A percentile compares a stretch with the other conserved stretches of the same genome.
Conservation (phyloP, 176 grass and related monocot genomes). For the Aegilops longissima region DNA sequence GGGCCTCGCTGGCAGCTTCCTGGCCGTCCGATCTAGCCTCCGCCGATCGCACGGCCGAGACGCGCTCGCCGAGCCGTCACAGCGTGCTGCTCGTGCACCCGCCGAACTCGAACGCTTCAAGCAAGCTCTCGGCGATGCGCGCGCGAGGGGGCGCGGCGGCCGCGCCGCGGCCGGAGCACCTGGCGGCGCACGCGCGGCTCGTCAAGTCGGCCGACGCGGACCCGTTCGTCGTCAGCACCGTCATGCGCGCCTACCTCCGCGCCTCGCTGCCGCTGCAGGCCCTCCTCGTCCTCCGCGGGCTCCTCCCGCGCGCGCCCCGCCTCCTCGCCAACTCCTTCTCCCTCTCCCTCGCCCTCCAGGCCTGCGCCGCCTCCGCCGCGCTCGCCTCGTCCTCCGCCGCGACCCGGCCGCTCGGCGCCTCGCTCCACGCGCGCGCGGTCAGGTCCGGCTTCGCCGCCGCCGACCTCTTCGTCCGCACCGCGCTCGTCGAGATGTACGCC, state of each 20-base stretch:
- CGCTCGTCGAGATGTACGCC: conserved; percentile 66
- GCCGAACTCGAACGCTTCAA: background rate
- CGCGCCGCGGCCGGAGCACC: conserved; percentile 31
- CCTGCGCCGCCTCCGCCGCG: background rate
- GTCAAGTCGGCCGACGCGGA: conserved; percentile 45
- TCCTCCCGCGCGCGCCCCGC: conserved; percentile 40
- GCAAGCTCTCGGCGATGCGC: conserved; percentile 28
- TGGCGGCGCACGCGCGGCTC: conserved; percentile 42
- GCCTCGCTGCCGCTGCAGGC: conserved; percentile 26
- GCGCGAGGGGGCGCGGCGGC: background rate
- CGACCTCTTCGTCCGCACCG: conserved; percentile 75
- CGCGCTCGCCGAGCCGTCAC: background rate
- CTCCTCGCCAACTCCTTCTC: conserved; percentile 52
- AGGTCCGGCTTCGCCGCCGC: conserved; percentile 49
- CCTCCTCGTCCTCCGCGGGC: conserved; percentile 36
- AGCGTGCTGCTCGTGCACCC: too few species aligned
- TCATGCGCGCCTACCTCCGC: conserved; percentile 55
- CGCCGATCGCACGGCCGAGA: conserved; percentile 23
- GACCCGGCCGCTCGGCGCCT: background rate
- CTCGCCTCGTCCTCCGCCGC: background rate
- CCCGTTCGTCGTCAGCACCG: conserved; percentile 34
- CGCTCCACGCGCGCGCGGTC: conserved; percentile 47
- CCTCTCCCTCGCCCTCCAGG: conserved; percentile 52
- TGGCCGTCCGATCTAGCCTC: background rate
- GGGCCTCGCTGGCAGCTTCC: background rate